Conservation (phyloP, 1,284 basidiomycete genomes). For the Schizopora paradoxa region DNA sequence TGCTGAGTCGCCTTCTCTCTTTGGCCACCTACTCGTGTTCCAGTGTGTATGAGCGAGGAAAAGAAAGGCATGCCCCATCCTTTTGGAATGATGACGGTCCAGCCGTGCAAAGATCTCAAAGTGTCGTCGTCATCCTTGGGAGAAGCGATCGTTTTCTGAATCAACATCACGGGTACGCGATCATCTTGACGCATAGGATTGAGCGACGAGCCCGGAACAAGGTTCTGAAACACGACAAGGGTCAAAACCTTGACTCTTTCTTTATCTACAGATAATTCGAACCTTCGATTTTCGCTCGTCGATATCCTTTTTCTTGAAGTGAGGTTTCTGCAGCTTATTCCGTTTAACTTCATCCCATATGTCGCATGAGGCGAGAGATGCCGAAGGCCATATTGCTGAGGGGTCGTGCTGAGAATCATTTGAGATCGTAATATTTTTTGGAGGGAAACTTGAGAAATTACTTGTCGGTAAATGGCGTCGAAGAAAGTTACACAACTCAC, state of each 20-base stretch:
- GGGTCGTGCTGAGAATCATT: constrained; percentile 22
- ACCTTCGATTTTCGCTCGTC: constrained; percentile 76
- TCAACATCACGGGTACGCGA: constrained; percentile 73
- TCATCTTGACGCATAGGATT: constrained; percentile 67
- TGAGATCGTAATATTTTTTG: constrained; percentile 72
- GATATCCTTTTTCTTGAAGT: constrained; percentile 77
- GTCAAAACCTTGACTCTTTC: too few relatives aligned
- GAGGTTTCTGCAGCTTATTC: constrained; percentile 50
- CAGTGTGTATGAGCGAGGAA: constrained; percentile 73
- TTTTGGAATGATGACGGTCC: constrained; percentile 76
- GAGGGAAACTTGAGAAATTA: constrained; percentile 59
- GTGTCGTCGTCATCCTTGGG: constrained; percentile 23
- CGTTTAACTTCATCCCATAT: constrained; percentile 68
- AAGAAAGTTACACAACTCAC: constrained; percentile 33
- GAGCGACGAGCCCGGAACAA: constrained; percentile 72
- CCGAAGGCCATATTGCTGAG: constrained; percentile 42
- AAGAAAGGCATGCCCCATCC: constrained; percentile 90
- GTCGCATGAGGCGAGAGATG: constrained; percentile 52
- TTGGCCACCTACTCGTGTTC: constrained; percentile 77
- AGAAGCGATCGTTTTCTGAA: constrained; percentile 69
- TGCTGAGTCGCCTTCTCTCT: constrained; percentile 70
- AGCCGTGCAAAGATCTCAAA: constrained; percentile 58
- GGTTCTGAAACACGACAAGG: constrained; percentile 44
- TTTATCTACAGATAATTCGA: neutral
- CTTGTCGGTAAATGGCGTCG: neutral